A percentile compares a stretch with the other conserved stretches of the same genome.
phyloP scores from a whole-genome alignment of 2,329 filamentous ascomycete genomes.

The Phialophora verrucosa region DNA sequence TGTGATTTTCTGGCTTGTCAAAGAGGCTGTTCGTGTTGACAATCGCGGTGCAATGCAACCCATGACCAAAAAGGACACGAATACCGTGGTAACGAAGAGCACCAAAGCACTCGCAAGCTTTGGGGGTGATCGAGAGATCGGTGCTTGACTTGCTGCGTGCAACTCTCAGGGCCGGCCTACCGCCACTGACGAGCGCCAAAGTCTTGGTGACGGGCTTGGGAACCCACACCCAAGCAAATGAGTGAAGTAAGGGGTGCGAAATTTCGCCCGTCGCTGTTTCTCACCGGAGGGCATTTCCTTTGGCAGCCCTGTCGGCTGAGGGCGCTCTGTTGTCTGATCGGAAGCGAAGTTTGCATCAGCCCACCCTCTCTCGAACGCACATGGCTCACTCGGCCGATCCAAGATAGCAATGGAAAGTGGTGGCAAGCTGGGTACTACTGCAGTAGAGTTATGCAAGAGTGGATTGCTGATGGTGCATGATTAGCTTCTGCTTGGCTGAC shows the following conservation, averaged over 20 bases:
- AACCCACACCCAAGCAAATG: constrained; percentile 6
- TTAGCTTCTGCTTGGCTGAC: constrained; percentile 17
- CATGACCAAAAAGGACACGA: not conserved
- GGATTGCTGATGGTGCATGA: constrained; percentile 20
- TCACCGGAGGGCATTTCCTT: not conserved
- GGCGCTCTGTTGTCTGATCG: not conserved
- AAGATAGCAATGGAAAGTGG: constrained; percentile 15
- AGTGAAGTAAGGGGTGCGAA: not conserved
- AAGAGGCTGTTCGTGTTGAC: constrained; percentile 1
- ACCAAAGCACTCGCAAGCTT: constrained; percentile 8
- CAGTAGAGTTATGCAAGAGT: not conserved
- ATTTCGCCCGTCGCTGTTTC: not conserved
- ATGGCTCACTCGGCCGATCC: constrained; percentile 1
- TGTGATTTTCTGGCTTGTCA: constrained; percentile 4
- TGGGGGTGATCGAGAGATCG: constrained; percentile 1
- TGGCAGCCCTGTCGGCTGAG: constrained; percentile 1
- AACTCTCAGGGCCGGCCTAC: not conserved
- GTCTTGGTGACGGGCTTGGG: constrained; percentile 17
- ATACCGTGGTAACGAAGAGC: not conserved
- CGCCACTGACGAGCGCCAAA: constrained; percentile 7
- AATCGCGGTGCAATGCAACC: not conserved
- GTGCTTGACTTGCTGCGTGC: constrained; percentile 12
- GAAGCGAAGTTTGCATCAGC: constrained; percentile 5
- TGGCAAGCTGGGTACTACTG: constrained; percentile 13
- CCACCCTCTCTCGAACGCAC: not conserved